These are phyloP conservation scores for Zasmidium cellare DNA, from an alignment of 2,329 filamentous ascomycete species.

Conservation along the genomic window DNA sequence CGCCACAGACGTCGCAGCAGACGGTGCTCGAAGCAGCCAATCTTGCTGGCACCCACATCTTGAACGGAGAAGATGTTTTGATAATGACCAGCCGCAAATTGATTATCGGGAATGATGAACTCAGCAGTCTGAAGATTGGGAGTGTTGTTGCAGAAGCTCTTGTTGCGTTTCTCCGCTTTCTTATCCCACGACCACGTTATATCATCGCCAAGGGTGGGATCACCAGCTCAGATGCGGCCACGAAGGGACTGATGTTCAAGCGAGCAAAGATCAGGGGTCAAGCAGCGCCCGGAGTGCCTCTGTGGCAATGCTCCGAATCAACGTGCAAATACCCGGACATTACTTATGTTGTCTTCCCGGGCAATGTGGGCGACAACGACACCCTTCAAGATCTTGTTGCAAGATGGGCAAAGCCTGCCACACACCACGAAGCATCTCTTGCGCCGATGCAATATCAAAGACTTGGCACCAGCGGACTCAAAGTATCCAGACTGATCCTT, in stretches of 20 bases:
- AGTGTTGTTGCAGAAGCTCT: conserved; percentile 52
- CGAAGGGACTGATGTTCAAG: conserved; percentile 57
- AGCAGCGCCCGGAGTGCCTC: conserved; percentile 57
- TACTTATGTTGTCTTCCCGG: conserved; percentile 60
- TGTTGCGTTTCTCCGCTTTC: conserved; percentile 49
- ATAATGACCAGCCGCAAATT: conserved; percentile 61
- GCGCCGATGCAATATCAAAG: conserved; percentile 16
- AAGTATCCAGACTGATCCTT: conserved; percentile 37
- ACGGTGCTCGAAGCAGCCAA: conserved; percentile 40
- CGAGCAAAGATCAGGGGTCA: conserved; percentile 58
- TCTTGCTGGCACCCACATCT: conserved; percentile 35
- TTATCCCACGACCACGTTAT: conserved; percentile 55
- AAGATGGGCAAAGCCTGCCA: conserved; percentile 31
- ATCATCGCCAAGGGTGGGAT: conserved; percentile 63
- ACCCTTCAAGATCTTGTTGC: conserved; percentile 50
- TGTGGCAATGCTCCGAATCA: conserved; percentile 59
- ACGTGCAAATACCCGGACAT: conserved; percentile 53
- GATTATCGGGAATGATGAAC: conserved; percentile 51
- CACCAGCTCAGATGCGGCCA: conserved; percentile 60
- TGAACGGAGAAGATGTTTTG: conserved; percentile 53
- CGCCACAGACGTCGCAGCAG: conserved; percentile 35
- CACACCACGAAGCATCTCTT: background rate
- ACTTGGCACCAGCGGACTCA: conserved; percentile 43
- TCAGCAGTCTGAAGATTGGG: conserved; percentile 57
- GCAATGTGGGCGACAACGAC: conserved; percentile 55